Base-by-base conservation (phyloP, 192 early-diverging fungal species). In the Pilobolus umbonatus region DNA sequence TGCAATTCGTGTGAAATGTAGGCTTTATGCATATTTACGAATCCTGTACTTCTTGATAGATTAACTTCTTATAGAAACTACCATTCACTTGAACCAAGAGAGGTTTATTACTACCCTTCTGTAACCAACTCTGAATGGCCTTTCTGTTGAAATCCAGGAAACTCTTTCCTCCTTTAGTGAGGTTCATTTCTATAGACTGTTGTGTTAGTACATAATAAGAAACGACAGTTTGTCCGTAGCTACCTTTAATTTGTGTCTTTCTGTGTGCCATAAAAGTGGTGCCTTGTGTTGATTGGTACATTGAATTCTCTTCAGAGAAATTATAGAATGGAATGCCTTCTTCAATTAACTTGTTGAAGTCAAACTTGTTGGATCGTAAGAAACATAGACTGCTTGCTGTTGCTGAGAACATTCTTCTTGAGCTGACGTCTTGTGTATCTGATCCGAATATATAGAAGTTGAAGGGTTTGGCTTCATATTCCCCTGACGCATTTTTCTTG, bases 281-380 rank as follows among this genome's bases (percentile, higher is more conserved):
- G 39, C 39, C 39, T 42, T 42, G 39, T 2, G 1, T 42, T 42
- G 39, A 42, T 11, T 40, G 60, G 26, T 40, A 48, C 6, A 39
- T 39, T 17, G 12, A 51, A 24, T 67, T 72, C 45, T 88, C 82
- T 43, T 93, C 84, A 0, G 73, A 69, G 9, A 56, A 71, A 21
- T 79, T 90, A 43, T 86, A 50, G 55, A 82, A 93, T 0, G 89
- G 86, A 22, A 94, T 84, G n/a, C 93, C 92, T 55, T 80, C 64
- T 14, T 70, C 68, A 32, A 94, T 83, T 77, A 90, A 88, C 53
- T 92, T 91, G 75, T 95, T 93, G 39, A 98, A 94, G 59, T 96
- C 90, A 72, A 98, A 96, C 2, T 80, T 74, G 69, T 87, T 86
- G 5, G 76, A 66, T 5, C 71, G 50, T 29, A 98, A 72, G 63